These are phyloP conservation scores for Serendipita vermifera DNA, from an alignment of 768 basidiomycete species.

Conservation along the genomic window DNA sequence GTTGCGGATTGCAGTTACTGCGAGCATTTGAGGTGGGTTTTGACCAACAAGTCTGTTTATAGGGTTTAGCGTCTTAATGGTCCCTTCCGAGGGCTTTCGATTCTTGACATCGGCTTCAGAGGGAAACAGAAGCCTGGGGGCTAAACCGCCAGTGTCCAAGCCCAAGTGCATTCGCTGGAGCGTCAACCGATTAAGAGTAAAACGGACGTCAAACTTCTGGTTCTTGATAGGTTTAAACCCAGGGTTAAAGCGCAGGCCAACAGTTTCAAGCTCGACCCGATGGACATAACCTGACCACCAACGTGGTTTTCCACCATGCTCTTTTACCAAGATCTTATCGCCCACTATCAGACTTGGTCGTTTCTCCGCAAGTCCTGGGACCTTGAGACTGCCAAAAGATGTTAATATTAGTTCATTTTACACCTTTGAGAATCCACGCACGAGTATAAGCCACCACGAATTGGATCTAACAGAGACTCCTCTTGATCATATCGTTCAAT, in stretches of 20 bases:
- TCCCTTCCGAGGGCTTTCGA: slow-evolving; percentile 13
- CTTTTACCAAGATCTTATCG: slow-evolving; percentile 30
- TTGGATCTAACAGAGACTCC: slow-evolving; percentile 12
- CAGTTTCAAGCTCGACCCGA: slow-evolving; percentile 34
- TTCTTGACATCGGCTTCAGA: slow-evolving; percentile 20
- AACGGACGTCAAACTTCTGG: slow-evolving; percentile 37
- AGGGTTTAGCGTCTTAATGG: slow-evolving; percentile 13
- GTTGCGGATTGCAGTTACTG: slow-evolving; percentile 35
- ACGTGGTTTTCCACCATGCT: slow-evolving; percentile 27
- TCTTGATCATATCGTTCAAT: slow-evolving; percentile 26
- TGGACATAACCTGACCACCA: slow-evolving; percentile 54
- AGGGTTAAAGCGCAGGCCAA: slow-evolving; percentile 35
- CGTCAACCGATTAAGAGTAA: slow-evolving; percentile 41
- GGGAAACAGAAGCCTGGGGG: slow-evolving; percentile 42
- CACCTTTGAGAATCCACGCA: slow-evolving; percentile 12
- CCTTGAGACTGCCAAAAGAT: slow-evolving; percentile 25
- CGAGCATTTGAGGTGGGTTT: slow-evolving; percentile 37
- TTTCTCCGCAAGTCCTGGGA: slow-evolving; percentile 45
- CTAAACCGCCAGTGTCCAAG: slow-evolving; percentile 32
- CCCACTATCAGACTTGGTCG: slow-evolving; percentile 45
- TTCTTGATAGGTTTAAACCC: slow-evolving; percentile 31
- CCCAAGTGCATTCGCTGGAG: slow-evolving; percentile 49
- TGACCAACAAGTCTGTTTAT: slow-evolving; percentile 33
- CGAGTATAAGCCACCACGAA: slow-evolving; percentile 11
- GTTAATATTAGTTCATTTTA: slow-evolving; percentile 3